Evolutionary conservation across 1,284 basidiomycete species (phyloP).

Genomic region (Ustilago trichophora): DNA sequence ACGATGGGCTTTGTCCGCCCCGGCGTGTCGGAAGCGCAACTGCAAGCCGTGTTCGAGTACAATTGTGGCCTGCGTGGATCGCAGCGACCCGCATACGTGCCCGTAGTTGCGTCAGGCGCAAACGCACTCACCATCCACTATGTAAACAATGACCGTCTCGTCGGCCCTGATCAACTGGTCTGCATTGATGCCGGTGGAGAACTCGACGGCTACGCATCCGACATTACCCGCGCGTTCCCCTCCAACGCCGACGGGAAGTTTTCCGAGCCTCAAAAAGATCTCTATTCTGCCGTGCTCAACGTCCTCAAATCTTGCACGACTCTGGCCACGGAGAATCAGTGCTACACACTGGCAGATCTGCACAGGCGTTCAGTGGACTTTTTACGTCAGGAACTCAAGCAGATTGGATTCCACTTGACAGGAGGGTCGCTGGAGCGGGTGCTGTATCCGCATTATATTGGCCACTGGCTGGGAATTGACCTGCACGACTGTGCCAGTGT

Average conservation of each 20-base stretch:
- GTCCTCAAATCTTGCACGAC: constrained; percentile 77
- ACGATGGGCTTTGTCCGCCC: constrained; percentile 56
- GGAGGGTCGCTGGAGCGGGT: constrained; percentile 76
- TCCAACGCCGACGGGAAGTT: constrained; percentile 71
- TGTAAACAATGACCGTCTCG: constrained; percentile 57
- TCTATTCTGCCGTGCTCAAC: constrained; percentile 84
- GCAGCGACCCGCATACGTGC: constrained; percentile 63
- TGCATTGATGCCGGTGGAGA: constrained; percentile 66
- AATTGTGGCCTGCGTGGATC: constrained; percentile 54
- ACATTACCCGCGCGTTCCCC: constrained; percentile 95
- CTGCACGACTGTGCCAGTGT: constrained; percentile 62
- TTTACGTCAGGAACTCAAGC: constrained; percentile 78
- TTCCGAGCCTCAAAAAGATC: constrained; percentile 80
- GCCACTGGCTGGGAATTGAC: constrained; percentile 83
- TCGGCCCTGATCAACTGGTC: constrained; percentile 49
- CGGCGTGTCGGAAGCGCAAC: constrained; percentile 51
- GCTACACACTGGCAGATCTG: constrained; percentile 77
- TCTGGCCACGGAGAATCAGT: constrained; percentile 69
- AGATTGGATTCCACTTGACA: constrained; percentile 78
- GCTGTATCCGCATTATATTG: constrained; percentile 85
- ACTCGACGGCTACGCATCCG: constrained; percentile 86
- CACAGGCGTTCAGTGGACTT: constrained; percentile 80
- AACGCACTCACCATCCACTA: constrained; percentile 63
- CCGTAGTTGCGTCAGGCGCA: constrained; percentile 60
- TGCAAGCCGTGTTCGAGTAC: constrained; percentile 62